Evolutionary conservation across 441 rosid species (phyloP).

Genomic region (Erodium trifolium): DNA sequence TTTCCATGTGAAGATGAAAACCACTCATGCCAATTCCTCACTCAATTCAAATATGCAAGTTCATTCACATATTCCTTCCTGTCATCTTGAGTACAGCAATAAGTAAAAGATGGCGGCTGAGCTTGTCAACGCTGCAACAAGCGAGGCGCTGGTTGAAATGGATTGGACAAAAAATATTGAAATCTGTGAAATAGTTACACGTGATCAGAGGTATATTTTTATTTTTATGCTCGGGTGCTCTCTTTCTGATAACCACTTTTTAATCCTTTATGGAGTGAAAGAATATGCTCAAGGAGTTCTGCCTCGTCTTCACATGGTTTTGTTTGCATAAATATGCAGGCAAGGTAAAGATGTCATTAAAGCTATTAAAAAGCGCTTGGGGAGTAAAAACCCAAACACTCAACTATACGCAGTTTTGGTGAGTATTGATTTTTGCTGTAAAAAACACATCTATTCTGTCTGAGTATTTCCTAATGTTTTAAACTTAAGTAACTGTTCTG

Average conservation of each 20-base stretch:
- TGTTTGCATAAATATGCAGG: slow-evolving; percentile 35
- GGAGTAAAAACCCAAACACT: slow-evolving; percentile 57
- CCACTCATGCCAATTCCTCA: neutral
- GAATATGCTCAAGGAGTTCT: neutral
- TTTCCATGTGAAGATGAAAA: neutral
- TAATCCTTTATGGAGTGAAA: neutral
- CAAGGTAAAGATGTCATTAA: slow-evolving; percentile 75
- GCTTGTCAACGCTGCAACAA: slow-evolving; percentile 78
- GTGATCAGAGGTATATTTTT: slow-evolving; percentile 51
- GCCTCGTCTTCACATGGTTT: slow-evolving; percentile 18
- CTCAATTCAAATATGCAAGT: neutral
- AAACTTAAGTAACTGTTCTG: neutral
- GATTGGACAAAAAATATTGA: slow-evolving; percentile 87
- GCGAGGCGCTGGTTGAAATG: slow-evolving; percentile 69
- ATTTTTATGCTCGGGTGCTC: neutral
- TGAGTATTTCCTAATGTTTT: too few relatives aligned
- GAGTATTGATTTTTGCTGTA: neutral
- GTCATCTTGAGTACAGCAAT: slow-evolving; percentile 19
- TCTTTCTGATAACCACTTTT: neutral
- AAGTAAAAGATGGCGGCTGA: slow-evolving; percentile 69
- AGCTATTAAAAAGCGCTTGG: slow-evolving; percentile 81
- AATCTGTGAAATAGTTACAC: slow-evolving; percentile 80
- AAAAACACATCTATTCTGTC: too few relatives aligned
- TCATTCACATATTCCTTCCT: neutral
- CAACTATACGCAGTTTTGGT: slow-evolving; percentile 82